A percentile compares a stretch with the other conserved stretches of the same genome.
Evolutionary conservation across 2,329 filamentous ascomycete species (phyloP).

Genomic region (Clarireedia hainanense): DNA sequence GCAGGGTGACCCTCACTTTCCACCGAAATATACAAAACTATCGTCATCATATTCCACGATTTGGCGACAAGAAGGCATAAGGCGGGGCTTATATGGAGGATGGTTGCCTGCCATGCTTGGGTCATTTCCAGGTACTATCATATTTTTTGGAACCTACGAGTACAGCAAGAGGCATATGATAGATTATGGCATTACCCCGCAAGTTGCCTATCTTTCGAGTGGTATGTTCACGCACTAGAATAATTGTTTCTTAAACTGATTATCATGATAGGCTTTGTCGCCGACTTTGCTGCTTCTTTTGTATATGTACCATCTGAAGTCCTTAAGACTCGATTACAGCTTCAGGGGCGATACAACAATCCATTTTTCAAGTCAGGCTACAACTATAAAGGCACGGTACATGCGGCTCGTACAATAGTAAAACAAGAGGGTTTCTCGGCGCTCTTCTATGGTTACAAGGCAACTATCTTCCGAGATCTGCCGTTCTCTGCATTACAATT

Average conservation of each 20-base stretch:
- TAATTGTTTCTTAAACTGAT: neutral
- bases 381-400: slow-evolving; percentile 81
- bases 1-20: slow-evolving; percentile 89
- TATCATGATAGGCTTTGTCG: slow-evolving; percentile 63
- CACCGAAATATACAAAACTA: slow-evolving; percentile 86
- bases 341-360: slow-evolving; percentile 93
- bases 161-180: slow-evolving; percentile 87
- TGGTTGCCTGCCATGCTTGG: slow-evolving; percentile 85
- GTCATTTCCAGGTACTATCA: slow-evolving; percentile 85
- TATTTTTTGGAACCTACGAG: slow-evolving; percentile 96
- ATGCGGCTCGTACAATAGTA: slow-evolving; percentile 81
- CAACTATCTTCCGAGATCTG: slow-evolving; percentile 86
- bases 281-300: slow-evolving; percentile 84
- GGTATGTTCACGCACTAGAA: slow-evolving; percentile 43
- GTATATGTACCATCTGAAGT: slow-evolving; percentile 97
- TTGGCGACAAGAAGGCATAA: slow-evolving; percentile 81
- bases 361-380: slow-evolving; percentile 90
- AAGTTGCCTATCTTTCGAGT: slow-evolving; percentile 76
- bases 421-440: slow-evolving; percentile 74
- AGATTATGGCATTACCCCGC: slow-evolving; percentile 72
- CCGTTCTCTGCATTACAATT: slow-evolving; percentile 96
- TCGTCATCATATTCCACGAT: slow-evolving; percentile 90
- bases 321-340: slow-evolving; percentile 89
- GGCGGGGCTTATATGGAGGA: slow-evolving; percentile 84
- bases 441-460: slow-evolving; percentile 94